These are phyloP conservation scores for Vanilla planifolia DNA, from an alignment of 106 monocot species.

Conservation along the genomic window DNA sequence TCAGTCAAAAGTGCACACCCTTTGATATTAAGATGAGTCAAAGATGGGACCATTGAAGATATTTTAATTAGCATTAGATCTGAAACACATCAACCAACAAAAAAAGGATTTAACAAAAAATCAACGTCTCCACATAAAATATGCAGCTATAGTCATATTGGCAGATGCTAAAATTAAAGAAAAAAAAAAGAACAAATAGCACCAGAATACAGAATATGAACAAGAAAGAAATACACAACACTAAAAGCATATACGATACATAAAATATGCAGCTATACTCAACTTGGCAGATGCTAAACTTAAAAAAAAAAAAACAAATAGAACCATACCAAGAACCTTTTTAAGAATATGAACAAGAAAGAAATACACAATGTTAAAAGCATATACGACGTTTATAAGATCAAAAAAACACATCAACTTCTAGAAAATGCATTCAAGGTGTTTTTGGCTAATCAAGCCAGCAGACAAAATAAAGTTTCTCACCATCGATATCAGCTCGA, in stretches of 20 bases:
- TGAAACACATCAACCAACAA: conserved; percentile 16
- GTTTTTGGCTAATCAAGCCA: too few relatives aligned
- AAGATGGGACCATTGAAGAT: conserved; percentile 17
- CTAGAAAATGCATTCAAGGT: neutral
- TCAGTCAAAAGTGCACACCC: conserved; percentile 57
- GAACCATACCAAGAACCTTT: neutral
- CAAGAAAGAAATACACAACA: neutral
- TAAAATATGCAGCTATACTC: neutral
- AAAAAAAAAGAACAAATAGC: neutral
- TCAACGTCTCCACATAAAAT: neutral
- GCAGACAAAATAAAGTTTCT: conserved; percentile 4
- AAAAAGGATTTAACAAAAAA: neutral
- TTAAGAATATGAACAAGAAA: neutral
- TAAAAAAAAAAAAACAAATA: neutral
- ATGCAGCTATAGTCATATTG: neutral
- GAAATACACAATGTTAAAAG: neutral
- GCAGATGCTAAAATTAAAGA: too few relatives aligned
- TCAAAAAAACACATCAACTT: neutral
- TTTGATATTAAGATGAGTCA: conserved; percentile 59
- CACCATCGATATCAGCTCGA: conserved; percentile 50
- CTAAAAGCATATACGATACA: neutral
- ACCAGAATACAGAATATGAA: neutral
- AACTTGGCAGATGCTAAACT: too few relatives aligned
- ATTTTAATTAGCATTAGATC: conserved; percentile 47
- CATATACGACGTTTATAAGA: neutral